Evolutionary conservation across 305 asterid genomes (phyloP).

Genomic region (Rubia peregrina): DNA sequence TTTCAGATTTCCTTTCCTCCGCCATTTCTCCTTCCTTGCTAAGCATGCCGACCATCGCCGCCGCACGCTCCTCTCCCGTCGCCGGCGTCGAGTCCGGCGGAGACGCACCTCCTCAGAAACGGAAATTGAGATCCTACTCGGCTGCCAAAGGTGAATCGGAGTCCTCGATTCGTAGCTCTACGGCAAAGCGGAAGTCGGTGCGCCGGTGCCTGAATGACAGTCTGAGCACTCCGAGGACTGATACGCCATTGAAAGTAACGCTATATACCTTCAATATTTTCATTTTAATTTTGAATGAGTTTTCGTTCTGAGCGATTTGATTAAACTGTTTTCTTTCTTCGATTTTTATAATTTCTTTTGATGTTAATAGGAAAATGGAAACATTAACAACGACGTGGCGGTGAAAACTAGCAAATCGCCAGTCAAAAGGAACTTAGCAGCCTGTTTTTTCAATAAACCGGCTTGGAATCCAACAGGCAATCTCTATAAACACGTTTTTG

Average conservation of each 20-base stretch:
- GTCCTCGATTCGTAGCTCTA: constrained; percentile 32
- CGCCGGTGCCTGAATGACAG: constrained; percentile 39
- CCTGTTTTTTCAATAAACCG: constrained; percentile 37
- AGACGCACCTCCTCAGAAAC: constrained; percentile 41
- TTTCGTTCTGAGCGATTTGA: neutral
- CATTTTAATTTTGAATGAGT: neutral
- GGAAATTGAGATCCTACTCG: constrained; percentile 45
- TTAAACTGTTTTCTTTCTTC: neutral
- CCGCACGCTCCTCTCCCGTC: constrained; percentile 28
- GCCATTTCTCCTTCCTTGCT: neutral
- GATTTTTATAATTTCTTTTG: neutral
- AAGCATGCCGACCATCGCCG: constrained; percentile 55
- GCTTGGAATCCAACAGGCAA: constrained; percentile 71
- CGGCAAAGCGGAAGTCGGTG: constrained; percentile 50
- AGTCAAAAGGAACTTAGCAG: constrained; percentile 36
- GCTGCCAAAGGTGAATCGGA: constrained; percentile 12
- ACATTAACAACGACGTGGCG: constrained; percentile 18
- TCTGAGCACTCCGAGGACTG: constrained; percentile 31
- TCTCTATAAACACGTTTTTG: constrained; percentile 5
- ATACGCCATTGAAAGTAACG: constrained; percentile 31
- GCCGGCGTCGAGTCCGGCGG: constrained; percentile 19
- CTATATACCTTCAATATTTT: neutral
- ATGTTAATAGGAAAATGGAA: constrained; percentile 30
- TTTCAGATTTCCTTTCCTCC: neutral
- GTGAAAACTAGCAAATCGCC: constrained; percentile 32